phyloP scores from a whole-genome alignment of 352 stramenopile genomes.

The Nothophytophthora sp. region DNA sequence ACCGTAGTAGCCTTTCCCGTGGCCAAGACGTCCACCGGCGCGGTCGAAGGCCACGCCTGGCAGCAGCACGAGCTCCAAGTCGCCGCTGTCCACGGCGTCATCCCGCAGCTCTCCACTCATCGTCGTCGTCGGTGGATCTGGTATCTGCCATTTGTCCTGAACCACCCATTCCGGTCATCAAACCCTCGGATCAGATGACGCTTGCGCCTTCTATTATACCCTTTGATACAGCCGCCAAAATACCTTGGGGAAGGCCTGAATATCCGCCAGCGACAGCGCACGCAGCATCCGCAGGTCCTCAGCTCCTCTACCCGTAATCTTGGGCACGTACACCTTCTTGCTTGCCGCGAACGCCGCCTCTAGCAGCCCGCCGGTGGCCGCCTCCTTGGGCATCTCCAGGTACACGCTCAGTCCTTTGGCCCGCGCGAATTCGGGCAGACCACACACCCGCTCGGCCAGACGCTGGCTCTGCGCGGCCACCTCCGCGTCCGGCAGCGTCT shows the following conservation, averaged over 20 bases:
- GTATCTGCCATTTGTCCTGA: slow-evolving; percentile 90
- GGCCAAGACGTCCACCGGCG: slow-evolving; percentile 72
- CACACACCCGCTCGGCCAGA: slow-evolving; percentile 45
- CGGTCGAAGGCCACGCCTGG: slow-evolving; percentile 85
- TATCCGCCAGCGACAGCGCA: slow-evolving; percentile 57
- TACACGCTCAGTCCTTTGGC: slow-evolving; percentile 72
- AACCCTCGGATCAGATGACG: slow-evolving; percentile 17
- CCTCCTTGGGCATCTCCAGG: slow-evolving; percentile 86
- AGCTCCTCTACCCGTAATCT: slow-evolving; percentile 66
- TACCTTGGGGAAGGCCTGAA: slow-evolving; percentile 84
- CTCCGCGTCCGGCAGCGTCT: slow-evolving; percentile 35
- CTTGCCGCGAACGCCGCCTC: slow-evolving; percentile 47
- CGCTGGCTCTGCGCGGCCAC: slow-evolving; percentile 53
- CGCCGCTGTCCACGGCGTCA: slow-evolving; percentile 43
- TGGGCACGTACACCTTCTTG: slow-evolving; percentile 89
- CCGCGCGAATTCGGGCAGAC: slow-evolving; percentile 51
- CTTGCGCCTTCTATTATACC: slow-evolving; percentile 1
- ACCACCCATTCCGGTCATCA: slow-evolving; percentile 6
- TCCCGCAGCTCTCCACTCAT: slow-evolving; percentile 25
- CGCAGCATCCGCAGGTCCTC: slow-evolving; percentile 84
- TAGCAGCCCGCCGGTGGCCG: slow-evolving; percentile 54
- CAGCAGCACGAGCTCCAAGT: slow-evolving; percentile 82
- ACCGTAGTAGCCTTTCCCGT: slow-evolving; percentile 92
- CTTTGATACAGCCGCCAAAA: background rate
- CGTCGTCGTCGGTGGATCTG: slow-evolving; percentile 55